A percentile compares a stretch with the other conserved stretches of the same genome.
These are phyloP conservation scores for Bonnemaisonia californica DNA, from an alignment of 31 red algal species.

Conservation along the genomic window DNA sequence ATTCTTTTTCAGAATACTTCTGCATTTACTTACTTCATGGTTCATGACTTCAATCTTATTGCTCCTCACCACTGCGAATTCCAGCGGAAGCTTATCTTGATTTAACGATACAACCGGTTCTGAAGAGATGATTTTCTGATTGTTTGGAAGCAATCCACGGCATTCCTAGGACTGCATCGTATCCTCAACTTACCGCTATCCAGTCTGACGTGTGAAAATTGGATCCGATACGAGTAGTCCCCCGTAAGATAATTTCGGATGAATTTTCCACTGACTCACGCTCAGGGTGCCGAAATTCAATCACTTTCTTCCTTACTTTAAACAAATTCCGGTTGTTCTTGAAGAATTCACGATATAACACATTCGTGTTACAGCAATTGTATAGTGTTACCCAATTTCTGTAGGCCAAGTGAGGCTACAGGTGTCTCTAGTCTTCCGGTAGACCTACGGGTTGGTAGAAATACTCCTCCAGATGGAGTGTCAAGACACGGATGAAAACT, in stretches of 20 bases:
- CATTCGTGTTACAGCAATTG: constrained; percentile 32
- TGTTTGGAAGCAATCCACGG: constrained; percentile 6
- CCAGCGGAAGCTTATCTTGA: too few species aligned
- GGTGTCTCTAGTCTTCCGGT: too few species aligned
- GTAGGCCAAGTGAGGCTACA: too few species aligned
- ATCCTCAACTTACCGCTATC: constrained; percentile 1
- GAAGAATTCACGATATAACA: neutral
- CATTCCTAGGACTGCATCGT: constrained; percentile 20
- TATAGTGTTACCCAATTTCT: too few species aligned
- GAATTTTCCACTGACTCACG: neutral
- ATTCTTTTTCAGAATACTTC: neutral
- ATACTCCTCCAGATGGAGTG: too few species aligned
- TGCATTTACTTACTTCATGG: too few species aligned
- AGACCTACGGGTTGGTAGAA: too few species aligned
- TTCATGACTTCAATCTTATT: neutral
- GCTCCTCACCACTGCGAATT: neutral
- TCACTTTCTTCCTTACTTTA: neutral
- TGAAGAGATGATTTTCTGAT: too few species aligned
- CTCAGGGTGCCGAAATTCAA: neutral
- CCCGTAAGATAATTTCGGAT: neutral
- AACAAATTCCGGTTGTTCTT: neutral
- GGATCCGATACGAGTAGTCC: neutral
- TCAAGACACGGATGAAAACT: too few species aligned
- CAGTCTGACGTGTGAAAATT: neutral
- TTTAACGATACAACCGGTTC: neutral